These are phyloP conservation scores for Lathyrus aphaca DNA, from an alignment of 306 rosid genomes.

Conservation along the genomic window DNA sequence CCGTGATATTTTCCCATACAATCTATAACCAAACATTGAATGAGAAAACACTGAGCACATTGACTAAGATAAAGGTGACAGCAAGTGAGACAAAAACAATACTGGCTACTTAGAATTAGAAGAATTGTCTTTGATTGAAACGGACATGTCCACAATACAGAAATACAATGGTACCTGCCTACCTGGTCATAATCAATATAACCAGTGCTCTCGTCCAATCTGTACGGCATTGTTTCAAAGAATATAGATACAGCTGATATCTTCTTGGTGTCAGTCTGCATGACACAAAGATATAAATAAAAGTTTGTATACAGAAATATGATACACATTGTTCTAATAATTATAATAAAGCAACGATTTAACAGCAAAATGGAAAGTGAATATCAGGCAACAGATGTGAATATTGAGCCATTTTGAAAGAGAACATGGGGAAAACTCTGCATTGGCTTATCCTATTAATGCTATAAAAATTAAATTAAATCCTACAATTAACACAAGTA, in stretches of 20 bases:
- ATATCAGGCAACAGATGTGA: neutral
- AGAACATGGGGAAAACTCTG: neutral
- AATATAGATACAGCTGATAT: conserved; percentile 89
- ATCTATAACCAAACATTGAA: conserved; percentile 28
- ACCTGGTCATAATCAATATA: conserved; percentile 98
- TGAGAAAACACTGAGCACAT: conserved; percentile 4
- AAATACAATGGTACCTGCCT: conserved; percentile 61
- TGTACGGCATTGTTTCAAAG: conserved; percentile 92
- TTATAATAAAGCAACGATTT: neutral
- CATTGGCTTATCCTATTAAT: neutral
- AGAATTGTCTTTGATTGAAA: conserved; percentile 31
- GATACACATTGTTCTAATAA: neutral
- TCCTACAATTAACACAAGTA: neutral
- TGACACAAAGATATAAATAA: conserved; percentile 25
- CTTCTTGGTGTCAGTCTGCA: conserved; percentile 96
- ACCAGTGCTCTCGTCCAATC: conserved; percentile 86
- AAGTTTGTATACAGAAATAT: conserved; percentile 18
- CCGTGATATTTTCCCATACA: too few species aligned
- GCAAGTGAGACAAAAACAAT: conserved; percentile 34
- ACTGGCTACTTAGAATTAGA: conserved; percentile 26
- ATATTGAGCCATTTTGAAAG: neutral
- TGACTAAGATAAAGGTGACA: conserved; percentile 14
- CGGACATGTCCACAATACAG: conserved; percentile 31
- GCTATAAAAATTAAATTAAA: too few species aligned
- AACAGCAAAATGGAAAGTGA: neutral